Evolutionary conservation across 2,329 filamentous ascomycete species (phyloP).

Genomic region (Parastagonospora avenae): DNA sequence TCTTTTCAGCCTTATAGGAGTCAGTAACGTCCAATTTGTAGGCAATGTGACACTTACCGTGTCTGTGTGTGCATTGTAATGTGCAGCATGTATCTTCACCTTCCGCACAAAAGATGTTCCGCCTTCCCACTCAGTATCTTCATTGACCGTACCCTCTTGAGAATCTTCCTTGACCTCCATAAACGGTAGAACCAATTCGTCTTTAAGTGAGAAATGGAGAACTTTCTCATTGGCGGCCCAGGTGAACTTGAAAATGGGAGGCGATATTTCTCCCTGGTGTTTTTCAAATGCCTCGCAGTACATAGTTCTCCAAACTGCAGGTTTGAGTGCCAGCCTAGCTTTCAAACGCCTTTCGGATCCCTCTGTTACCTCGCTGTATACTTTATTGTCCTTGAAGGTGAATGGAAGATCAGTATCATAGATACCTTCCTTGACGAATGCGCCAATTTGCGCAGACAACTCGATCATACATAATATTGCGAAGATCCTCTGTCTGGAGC

Average conservation of each 20-base stretch:
- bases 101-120: slow-evolving; percentile 3
- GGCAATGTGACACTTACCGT: neutral
- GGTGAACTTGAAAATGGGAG: slow-evolving; percentile 1
- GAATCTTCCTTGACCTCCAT: neutral
- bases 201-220: neutral
- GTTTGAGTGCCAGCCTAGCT: neutral
- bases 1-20: neutral
- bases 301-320: neutral
- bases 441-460: neutral
- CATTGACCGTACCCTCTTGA: neutral
- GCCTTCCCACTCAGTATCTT: neutral
- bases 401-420: slow-evolving; percentile 7
- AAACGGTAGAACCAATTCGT: slow-evolving; percentile 1
- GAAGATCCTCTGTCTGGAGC: slow-evolving; percentile 2
- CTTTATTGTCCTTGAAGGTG: neutral
- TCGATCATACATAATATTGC: slow-evolving; percentile 5
- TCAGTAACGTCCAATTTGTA: neutral
- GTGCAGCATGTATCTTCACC: slow-evolving; percentile 2
- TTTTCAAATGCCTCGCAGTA: neutral
- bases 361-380: neutral
- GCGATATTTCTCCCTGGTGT: neutral
- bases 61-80: neutral
- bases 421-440: neutral
- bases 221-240: neutral
- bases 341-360: neutral